Percentiles rank a stretch among this genome's conserved stretches.
These are phyloP conservation scores for Boechera stricta DNA, from an alignment of 345 rosid genomes.

Conservation along the genomic window DNA sequence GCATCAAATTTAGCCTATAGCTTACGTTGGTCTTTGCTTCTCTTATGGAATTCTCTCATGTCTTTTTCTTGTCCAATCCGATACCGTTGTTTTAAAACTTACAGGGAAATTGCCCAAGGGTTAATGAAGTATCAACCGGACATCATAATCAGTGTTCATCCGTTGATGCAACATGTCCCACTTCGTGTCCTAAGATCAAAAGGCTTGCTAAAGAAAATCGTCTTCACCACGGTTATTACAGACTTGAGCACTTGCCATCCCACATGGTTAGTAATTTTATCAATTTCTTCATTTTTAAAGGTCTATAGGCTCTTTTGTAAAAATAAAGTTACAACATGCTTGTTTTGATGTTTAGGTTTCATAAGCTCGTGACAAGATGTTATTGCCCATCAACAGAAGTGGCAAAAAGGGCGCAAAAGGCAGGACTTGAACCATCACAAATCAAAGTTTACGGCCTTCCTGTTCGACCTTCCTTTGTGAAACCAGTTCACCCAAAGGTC, in stretches of 20 bases:
- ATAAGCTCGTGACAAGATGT: conserved; percentile 99
- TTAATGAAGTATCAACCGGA: conserved; percentile 98
- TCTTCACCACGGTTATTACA: conserved; percentile 92
- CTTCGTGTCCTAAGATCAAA: conserved; percentile 89
- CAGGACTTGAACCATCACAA: conserved; percentile 84
- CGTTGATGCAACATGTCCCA: conserved; percentile 98
- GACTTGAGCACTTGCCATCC: conserved; percentile 99
- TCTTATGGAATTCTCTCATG: not conserved
- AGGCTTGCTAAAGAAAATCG: conserved; percentile 87
- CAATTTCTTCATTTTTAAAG: not conserved
- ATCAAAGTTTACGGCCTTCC: conserved; percentile 98
- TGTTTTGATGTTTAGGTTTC: conserved; percentile 70
- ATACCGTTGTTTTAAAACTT: conserved; percentile 29
- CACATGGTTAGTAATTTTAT: conserved; percentile 67
- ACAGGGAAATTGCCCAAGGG: conserved; percentile 94
- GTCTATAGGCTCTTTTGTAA: not conserved
- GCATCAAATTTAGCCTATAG: not conserved
- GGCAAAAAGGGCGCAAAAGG: conserved; percentile 84
- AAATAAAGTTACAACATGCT: conserved; percentile 1
- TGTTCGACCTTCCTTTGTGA: conserved; percentile 94
- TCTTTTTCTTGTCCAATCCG: conserved; percentile 26
- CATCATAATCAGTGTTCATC: conserved; percentile 95
- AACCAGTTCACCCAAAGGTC: conserved; percentile 93
- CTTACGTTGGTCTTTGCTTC: not conserved
- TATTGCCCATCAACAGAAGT: conserved; percentile 96